Evolutionary conservation across 164 flowering plant genomes (phyloP).

Genomic region (Chloranthus sessilifolius): DNA sequence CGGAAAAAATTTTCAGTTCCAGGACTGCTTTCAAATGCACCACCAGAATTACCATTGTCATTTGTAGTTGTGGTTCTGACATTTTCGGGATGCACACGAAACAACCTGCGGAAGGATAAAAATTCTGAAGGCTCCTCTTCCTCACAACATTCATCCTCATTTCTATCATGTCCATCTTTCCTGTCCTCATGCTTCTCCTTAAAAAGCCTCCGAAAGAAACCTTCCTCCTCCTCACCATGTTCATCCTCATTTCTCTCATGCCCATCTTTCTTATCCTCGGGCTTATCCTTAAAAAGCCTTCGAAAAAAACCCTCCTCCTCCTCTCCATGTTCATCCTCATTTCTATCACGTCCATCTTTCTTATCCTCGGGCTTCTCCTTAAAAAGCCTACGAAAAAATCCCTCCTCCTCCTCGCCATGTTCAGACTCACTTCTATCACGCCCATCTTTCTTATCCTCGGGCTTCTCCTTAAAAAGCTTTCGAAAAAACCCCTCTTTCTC

Average conservation of each 20-base stretch:
- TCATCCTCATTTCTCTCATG: constrained; percentile 43
- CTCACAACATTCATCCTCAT: constrained; percentile 20
- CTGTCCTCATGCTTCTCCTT: constrained; percentile 10
- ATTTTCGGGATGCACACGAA: constrained; percentile 94
- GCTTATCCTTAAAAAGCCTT: constrained; percentile 71
- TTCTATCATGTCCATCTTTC: constrained; percentile 3
- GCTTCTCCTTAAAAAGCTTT: constrained; percentile 71
- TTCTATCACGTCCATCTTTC: constrained; percentile 53
- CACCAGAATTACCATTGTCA: constrained; percentile 41
- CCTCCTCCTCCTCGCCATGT: constrained; percentile 61
- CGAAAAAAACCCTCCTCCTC: constrained; percentile 91
- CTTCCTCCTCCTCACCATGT: constrained; percentile 61
- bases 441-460: constrained; percentile 82
- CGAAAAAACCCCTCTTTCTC: constrained; percentile 91
- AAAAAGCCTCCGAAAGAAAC: constrained; percentile 42
- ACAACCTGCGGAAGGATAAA: constrained; percentile 69
- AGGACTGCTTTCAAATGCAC: constrained; percentile 75
- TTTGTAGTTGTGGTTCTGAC: constrained; percentile 28
- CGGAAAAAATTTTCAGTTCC: constrained; percentile 94
- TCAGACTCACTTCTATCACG: constrained; percentile 43
- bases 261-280: constrained; percentile 82
- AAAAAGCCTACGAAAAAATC: constrained; percentile 59
- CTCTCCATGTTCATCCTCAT: constrained; percentile 43
- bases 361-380: constrained; percentile 82
- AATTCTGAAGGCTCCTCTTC: constrained; percentile 87